Percentiles rank a stretch among this genome's conserved stretches.
phyloP scores from a whole-genome alignment of 2,329 filamentous ascomycete species.

The Huntiella moniliformis region DNA sequence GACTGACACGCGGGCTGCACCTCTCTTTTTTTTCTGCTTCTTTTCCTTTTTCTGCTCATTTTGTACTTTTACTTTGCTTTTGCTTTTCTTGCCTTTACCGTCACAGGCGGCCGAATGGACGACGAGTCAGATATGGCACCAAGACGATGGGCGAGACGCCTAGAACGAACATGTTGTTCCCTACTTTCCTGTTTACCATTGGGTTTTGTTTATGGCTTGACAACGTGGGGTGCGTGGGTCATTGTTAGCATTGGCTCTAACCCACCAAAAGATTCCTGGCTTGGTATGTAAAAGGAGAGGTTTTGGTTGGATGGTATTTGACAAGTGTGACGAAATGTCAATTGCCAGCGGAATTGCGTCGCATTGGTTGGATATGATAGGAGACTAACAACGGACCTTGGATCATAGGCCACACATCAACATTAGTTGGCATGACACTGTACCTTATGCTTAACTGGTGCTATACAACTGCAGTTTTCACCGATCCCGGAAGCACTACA shows the following conservation, averaged over 20 bases:
- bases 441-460: conserved; percentile 70
- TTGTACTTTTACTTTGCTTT: neutral
- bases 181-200: conserved; percentile 72
- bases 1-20: too few species aligned
- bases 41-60: neutral
- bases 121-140: conserved; percentile 26
- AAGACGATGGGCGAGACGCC: conserved; percentile 44
- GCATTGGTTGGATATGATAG: neutral
- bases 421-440: conserved; percentile 43
- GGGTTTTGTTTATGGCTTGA: conserved; percentile 69
- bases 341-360: neutral
- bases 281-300: conserved; percentile 29
- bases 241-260: conserved; percentile 52
- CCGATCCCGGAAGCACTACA: conserved; percentile 58
- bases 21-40: too few species aligned
- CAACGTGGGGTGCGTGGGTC: conserved; percentile 89
- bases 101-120: conserved; percentile 12
- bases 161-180: conserved; percentile 71
- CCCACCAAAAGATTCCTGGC: conserved; percentile 33
- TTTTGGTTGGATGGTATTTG: neutral
- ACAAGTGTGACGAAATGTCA: too few species aligned
- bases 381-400: neutral
- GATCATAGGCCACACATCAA: neutral
- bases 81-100: conserved; percentile 15
- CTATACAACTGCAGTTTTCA: conserved; percentile 89